Base-by-base conservation (phyloP, 1,139 yeast species). In the Geotrichum australiense region DNA sequence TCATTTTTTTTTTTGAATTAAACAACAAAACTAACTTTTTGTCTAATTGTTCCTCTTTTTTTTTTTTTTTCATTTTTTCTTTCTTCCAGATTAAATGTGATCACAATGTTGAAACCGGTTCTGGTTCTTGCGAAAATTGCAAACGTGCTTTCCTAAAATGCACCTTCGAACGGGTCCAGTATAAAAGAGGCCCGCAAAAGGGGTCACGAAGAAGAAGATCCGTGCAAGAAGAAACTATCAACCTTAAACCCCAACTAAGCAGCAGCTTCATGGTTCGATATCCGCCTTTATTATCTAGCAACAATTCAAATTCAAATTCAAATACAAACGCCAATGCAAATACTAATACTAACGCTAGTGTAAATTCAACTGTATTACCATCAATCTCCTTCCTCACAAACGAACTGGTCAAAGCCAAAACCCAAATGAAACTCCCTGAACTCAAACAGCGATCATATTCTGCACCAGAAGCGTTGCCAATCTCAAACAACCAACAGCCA, bases 181-280 rank as follows among this genome's bases (percentile, higher is more conserved):
- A 31, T n/a, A 31, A 31, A 31, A 18, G 35, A 20, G 35, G 35
- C 23, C 35, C 35, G 4, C 35, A 31, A 16, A 31, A 31, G 14
- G 35, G 50, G 43, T 43, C 41, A 36, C 42, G 50, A 41, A 28
- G 50, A 39, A 45, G 48, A 24, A 38, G 47, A 26, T 22, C 45
- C 39, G 10, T 18, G 6, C 25, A 11, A 8, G 23, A 10, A 26
- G 18, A 15, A 11, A 16, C 19, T 4, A 19, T 21, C 12, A 21
- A 23, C 12, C 19, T 16, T 12, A 29, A 32, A 24, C 14, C 21
- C 35, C 24, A 35, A 30, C 15, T 27, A 27, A 24, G 18, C 14
- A 24, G 18, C 14, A 8, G 15, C 15, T 22, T 25, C 21, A 10
- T 15, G 4, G 5, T 15, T 20, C 32, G 7, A 12, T 16, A 3